Percentiles rank a stretch among this genome's conserved stretches.
These are phyloP conservation scores for Phytopythium ostracodes DNA, from an alignment of 352 stramenopile species.

Conservation along the genomic window DNA sequence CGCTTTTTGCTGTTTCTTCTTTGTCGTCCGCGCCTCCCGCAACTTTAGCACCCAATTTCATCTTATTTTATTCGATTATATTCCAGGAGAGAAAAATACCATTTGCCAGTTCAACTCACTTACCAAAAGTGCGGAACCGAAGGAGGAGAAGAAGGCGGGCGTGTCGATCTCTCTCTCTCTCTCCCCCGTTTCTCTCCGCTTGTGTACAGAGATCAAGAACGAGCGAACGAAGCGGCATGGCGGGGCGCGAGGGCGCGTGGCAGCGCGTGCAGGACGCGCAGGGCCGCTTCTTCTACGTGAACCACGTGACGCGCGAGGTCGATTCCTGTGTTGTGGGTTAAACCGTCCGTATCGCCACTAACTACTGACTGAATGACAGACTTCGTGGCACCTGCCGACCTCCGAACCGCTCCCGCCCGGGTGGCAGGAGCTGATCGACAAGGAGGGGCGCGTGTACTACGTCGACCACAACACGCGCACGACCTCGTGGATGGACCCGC, in stretches of 20 bases:
- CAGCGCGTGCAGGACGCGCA: constrained; percentile 79
- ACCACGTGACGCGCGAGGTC: constrained; percentile 77
- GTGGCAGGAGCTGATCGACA: constrained; percentile 79
- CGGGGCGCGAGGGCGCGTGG: constrained; percentile 43
- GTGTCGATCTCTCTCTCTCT: background rate
- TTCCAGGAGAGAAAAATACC: background rate
- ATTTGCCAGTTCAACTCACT: background rate
- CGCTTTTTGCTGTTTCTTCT: too few relatives aligned
- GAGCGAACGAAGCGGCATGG: constrained; percentile 16
- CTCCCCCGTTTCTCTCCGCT: background rate
- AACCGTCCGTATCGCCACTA: background rate
- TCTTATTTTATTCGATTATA: constrained; percentile 1
- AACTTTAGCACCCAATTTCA: background rate
- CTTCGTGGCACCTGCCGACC: constrained; percentile 75
- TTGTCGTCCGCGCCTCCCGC: background rate
- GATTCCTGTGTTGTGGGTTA: too few relatives aligned
- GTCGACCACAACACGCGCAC: constrained; percentile 73
- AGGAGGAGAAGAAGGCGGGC: background rate
- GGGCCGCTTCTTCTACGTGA: constrained; percentile 85
- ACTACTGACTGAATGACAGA: constrained; percentile 23
- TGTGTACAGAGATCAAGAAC: background rate
- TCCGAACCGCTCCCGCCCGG: constrained; percentile 58
- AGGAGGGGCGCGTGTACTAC: constrained; percentile 76
- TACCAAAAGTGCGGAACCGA: background rate
- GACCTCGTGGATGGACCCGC: constrained; percentile 81